phyloP scores from a whole-genome alignment of 1,284 basidiomycete species.

The Ceratobasidium sp. region DNA sequence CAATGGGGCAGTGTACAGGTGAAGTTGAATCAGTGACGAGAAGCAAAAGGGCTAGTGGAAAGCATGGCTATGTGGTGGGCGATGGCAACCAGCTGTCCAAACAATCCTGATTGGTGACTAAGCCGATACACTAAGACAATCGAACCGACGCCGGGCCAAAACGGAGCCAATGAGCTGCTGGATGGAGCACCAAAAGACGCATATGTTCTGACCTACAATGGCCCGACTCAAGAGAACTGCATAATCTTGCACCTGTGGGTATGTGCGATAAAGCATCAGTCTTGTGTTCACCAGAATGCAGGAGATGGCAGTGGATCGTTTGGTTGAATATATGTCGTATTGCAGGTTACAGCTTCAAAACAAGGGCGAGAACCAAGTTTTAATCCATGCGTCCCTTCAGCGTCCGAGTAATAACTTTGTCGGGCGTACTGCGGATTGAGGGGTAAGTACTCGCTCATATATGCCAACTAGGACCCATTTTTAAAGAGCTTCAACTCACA shows the following conservation, averaged over 20 bases:
- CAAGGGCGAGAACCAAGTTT: slow-evolving; percentile 46
- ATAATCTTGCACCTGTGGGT: too few relatives aligned
- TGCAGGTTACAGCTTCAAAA: slow-evolving; percentile 23
- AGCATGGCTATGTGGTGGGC: slow-evolving; percentile 8
- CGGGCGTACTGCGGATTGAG: slow-evolving; percentile 74
- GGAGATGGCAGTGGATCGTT: neutral
- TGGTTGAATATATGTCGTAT: slow-evolving; percentile 10
- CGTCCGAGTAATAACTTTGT: slow-evolving; percentile 85
- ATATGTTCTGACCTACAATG: neutral
- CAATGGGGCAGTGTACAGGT: neutral
- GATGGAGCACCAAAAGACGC: neutral
- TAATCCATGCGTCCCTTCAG: slow-evolving; percentile 94
- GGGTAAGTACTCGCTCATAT: neutral
- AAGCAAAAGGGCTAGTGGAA: slow-evolving; percentile 10
- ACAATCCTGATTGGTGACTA: slow-evolving; percentile 13
- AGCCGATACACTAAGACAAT: neutral
- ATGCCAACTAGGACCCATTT: neutral
- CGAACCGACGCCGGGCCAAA: neutral
- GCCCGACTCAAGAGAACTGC: neutral
- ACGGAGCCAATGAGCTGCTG: neutral
- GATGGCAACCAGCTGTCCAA: slow-evolving; percentile 1
- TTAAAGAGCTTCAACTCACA: slow-evolving; percentile 69
- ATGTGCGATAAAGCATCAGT: too few relatives aligned
- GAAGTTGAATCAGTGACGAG: slow-evolving; percentile 5
- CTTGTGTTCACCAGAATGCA: neutral